Base-by-base conservation (phyloP, 1,284 basidiomycete species). In the Naganishia liquefaciens region DNA sequence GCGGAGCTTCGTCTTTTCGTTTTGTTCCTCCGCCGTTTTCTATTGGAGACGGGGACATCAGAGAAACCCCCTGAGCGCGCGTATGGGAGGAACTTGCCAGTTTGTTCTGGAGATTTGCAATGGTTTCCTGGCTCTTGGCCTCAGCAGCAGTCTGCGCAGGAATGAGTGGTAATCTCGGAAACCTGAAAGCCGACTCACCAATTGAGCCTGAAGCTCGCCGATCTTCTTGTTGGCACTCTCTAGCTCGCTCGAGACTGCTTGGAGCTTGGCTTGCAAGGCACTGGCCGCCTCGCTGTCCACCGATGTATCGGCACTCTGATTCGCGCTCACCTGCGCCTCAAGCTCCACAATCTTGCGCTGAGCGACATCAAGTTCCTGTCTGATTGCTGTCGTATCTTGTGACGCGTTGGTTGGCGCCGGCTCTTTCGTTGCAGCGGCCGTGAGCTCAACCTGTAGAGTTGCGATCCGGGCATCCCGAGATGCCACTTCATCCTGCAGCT, bases 301-400 rank as follows among this genome's bases (percentile, higher is more conserved):
- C 19, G 51, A 50, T 19, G 50, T 15, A 5, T 49, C 47, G 21
- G 37, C 19, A 13, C 33, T 27, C 30, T 30, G 30, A 21, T 19
- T 25, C 10, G 44, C 58, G 19, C 21, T 60, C 6, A 62, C 15
- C 44, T 62, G 30, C 11, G 43, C 27, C 39, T 66, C 64, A 13
- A 66, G 57, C 33, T 66, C 64, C 15, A 21, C 17, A 15, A 61
- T 66, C n/a, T 44, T 52, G 17, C 33, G 30, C 9, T 33, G 42
- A 6, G 58, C 64, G 25, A 27, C 33, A 30, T 62, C 58, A 25
- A 62, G 58, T 23, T 43, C 46, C 17, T 37, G 47, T 30, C 54
- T 58, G 25, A 54, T 42, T 13, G 53, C 43, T 6, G 23, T 37
- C 2, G 21, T 28, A 17, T 43, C 64, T 19, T 33, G 42, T 7